Evolutionary conservation across 2,329 filamentous ascomycete genomes (phyloP).

Genomic region (Cercospora beticola): DNA sequence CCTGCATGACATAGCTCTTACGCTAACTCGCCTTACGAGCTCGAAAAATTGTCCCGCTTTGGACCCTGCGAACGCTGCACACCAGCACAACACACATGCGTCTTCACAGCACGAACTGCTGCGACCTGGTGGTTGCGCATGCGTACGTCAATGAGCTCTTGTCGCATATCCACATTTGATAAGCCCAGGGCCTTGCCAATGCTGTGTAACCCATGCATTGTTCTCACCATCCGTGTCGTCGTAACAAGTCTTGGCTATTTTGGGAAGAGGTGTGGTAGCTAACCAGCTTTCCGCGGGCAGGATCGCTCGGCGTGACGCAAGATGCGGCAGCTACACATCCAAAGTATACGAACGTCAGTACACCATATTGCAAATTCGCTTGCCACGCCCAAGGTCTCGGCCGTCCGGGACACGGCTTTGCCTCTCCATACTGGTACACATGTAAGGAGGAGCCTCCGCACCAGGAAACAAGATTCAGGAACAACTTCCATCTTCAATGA

Average conservation of each 20-base stretch:
- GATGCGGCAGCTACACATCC: background rate
- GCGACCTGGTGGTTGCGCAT: background rate
- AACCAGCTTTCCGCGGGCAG: background rate
- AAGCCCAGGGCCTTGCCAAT: background rate
- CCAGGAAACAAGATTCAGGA: background rate
- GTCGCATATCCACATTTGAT: background rate
- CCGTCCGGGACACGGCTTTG: background rate
- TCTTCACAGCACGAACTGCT: background rate
- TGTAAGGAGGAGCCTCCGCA: background rate
- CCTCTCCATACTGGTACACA: background rate
- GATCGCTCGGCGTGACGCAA: constrained; percentile 6
- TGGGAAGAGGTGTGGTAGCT: constrained; percentile 5
- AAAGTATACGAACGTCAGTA: background rate
- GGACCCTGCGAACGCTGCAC: background rate
- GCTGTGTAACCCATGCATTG: background rate
- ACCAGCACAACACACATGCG: background rate
- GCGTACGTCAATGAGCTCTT: background rate
- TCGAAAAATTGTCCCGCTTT: background rate
- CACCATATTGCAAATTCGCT: constrained; percentile 1
- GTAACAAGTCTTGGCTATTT: background rate
- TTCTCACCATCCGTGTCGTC: background rate
- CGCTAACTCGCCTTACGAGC: background rate
- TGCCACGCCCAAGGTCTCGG: constrained; percentile 6
- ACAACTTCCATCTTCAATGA: background rate
- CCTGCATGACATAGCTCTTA: background rate